Evolutionary conservation across 2,329 filamentous ascomycete species (phyloP), one percentile per base, ranked within the genome.

Genomic region (Plenodomus lindquistii): DNA sequence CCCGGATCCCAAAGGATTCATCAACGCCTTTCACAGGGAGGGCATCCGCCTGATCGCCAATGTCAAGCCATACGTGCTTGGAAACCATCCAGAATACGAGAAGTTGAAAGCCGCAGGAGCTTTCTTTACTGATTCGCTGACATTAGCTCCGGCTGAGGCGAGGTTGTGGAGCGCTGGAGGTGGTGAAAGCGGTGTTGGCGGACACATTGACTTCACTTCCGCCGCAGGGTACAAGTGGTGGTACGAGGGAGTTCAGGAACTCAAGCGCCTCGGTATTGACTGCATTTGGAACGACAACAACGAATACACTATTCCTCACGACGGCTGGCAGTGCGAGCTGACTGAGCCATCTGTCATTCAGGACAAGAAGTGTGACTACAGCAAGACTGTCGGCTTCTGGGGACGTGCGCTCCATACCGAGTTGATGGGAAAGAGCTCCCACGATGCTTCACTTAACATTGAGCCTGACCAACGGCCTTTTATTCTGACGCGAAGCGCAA

Each of bases 221-320:
- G 75, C 81, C 18, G 79, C 79, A 0, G 86, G 84, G 0, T 89
- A 83, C 61, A 74, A 84, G 15, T 90, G 85, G 84, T 90, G 87
- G 87, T 86, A 83, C 51, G 75, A 87, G 1, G 86, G 87, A 1
- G 82, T 88, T 8, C 79, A 81, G 49, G 79, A 78, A 41, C 75
- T 90, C 1, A 83, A 83, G 45, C 73, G 81, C 20, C 72, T 82
- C 8, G 86, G 86, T 1, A 86, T 90, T 46, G 86, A 89, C 56
- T 86, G 80, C 40, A 88, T 89, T 73, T 90, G 87, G 87, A 90
- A 90, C 56, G 87, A 90, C 65, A 90, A 90, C 70, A 90, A 89
- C 57, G 87, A 90, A 67, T 90, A 89, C 66, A 85, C 83, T 0
- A 77, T 88, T 2, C 79, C 84, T 0, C 77, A 82, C 51, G 87